These are phyloP conservation scores for Monosporascus sp. DNA, from an alignment of 2,329 filamentous ascomycete genomes.

Conservation along the genomic window DNA sequence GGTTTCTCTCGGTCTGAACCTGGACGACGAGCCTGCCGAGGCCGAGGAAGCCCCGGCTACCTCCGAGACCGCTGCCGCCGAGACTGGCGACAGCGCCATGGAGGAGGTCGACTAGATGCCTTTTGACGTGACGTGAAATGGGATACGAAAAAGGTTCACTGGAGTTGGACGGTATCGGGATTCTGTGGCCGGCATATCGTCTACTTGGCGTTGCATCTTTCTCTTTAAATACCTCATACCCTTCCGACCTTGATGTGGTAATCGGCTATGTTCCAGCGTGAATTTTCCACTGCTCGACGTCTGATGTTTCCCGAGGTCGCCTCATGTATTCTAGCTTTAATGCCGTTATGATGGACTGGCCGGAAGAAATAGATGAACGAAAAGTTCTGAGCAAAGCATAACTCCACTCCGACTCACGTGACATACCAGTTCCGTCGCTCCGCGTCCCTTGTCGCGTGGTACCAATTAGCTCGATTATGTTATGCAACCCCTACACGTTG, in stretches of 20 bases:
- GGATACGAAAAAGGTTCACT: conserved; percentile 34
- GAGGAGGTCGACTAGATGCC: conserved; percentile 93
- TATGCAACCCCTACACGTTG: no score
- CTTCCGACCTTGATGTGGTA: conserved; percentile 14
- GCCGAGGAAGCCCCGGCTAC: conserved; percentile 50
- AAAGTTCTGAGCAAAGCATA: conserved; percentile 8
- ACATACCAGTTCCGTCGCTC: background rate
- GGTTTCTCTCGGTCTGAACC: conserved; percentile 93
- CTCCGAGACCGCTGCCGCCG: conserved; percentile 55
- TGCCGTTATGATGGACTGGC: conserved; percentile 26
- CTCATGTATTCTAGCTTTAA: conserved; percentile 28
- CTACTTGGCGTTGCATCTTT: conserved; percentile 21
- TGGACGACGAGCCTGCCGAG: conserved; percentile 81
- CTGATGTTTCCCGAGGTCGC: conserved; percentile 12
- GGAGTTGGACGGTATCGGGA: conserved; percentile 35
- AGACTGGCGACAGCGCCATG: conserved; percentile 89
- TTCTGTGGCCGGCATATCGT: conserved; percentile 27
- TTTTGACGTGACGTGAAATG: conserved; percentile 19
- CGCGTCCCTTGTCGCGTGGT: no score
- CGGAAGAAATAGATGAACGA: conserved; percentile 25
- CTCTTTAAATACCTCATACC: conserved; percentile 27
- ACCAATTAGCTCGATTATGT: no score
- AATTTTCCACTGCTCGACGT: conserved; percentile 7
- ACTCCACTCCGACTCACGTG: background rate
- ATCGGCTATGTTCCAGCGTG: conserved; percentile 5